Conservation (phyloP, 1,139 yeast genomes). For the Saccharomyces hybrid region DNA sequence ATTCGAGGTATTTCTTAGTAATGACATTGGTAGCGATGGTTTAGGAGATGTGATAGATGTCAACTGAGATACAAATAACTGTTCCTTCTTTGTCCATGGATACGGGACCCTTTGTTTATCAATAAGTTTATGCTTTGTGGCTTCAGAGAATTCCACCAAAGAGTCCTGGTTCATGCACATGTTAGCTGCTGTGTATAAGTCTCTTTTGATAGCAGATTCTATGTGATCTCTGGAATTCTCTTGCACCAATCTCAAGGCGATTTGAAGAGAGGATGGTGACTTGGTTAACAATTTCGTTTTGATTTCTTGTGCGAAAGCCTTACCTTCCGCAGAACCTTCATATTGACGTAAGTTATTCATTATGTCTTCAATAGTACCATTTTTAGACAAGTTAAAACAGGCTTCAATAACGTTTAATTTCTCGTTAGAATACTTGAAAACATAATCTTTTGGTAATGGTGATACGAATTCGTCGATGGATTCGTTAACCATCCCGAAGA, state of each 20-base stretch:
- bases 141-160: conserved; percentile 66
- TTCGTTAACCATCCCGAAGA: conserved; percentile 46
- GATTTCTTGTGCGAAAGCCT: conserved; percentile 60
- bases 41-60: conserved; percentile 23
- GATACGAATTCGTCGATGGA: conserved; percentile 73
- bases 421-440: conserved; percentile 49
- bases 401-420: conserved; percentile 57
- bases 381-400: conserved; percentile 46
- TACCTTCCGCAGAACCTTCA: conserved; percentile 35
- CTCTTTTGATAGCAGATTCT: conserved; percentile 60
- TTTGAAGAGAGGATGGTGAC: conserved; percentile 73
- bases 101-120: conserved; percentile 52
- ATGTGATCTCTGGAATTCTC: conserved; percentile 54
- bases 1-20: conserved; percentile 17
- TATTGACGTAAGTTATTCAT: conserved; percentile 45
- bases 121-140: conserved; percentile 42
- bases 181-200: conserved; percentile 70
- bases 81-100: conserved; percentile 28
- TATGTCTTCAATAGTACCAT: conserved; percentile 52
- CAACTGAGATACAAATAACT: conserved; percentile 26
- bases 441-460: conserved; percentile 57
- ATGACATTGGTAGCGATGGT: conserved; percentile 22
- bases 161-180: conserved; percentile 48
- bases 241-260: conserved; percentile 63
- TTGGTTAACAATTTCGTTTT: conserved; percentile 43